Evolutionary conservation across 1,284 basidiomycete genomes (phyloP), one percentile per base, ranked within the genome.

Genomic region (Naganishia albida): DNA sequence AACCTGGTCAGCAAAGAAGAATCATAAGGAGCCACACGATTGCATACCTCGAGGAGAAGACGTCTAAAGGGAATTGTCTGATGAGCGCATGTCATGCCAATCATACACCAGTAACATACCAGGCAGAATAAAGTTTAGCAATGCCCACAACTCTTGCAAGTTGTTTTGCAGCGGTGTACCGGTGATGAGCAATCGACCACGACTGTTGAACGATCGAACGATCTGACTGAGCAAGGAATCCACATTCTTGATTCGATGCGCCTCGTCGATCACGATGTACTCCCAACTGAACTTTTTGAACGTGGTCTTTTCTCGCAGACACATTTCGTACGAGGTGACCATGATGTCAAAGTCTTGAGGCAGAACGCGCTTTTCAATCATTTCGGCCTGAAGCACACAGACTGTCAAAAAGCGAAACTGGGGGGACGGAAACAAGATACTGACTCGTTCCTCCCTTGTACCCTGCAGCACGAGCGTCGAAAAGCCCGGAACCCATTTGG

Each of bases 191-290:
- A 99, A 81, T 40, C 96, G 84, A 1, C 91, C 92, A 48, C 95
- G 86, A 51, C 89, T 91, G 71, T 86, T 86, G 80, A 98, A 99
- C 2, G 89, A 83, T 68, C 95, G 87, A 62, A 99, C 93, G 73
- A 99, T 97, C 80, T 98, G 93, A 18, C 89, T 89, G 13, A 99
- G 85, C 73, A 98, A 89, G 34, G 93, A 97, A 77, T 99, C 93
- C 73, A 95, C 93, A 73, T 99, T 99, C 83, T 99, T 99, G 85
- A 99, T 99, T 43, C 95, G 89, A 75, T 99, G 96, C 0, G 95
- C 96, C 80, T 99, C 96, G 81, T 99, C 95, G 74, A 99, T 99
- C 71, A 93, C 85, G 78, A 99, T 98, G 81, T 99, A 99, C 80
- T 96, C 92, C 83, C 97, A 99, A 0, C 89, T 90, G 74, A 98